A percentile compares a stretch with the other conserved stretches of the same genome.
These are phyloP conservation scores for Chalaropsis thielavioides DNA, from an alignment of 2,329 filamentous ascomycete species.

Conservation along the genomic window DNA sequence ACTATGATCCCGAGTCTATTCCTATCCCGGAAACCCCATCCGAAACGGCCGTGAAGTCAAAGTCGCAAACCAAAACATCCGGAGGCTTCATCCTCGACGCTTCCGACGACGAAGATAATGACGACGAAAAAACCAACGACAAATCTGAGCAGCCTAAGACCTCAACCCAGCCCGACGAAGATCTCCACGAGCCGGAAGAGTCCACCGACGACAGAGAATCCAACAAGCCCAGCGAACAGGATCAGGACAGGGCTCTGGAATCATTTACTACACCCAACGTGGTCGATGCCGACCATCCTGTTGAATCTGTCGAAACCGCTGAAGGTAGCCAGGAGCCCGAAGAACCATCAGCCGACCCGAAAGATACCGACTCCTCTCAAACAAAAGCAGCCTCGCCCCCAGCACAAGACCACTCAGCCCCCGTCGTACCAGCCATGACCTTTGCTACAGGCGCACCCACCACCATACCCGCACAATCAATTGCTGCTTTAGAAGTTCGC, in stretches of 20 bases:
- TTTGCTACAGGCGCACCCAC: slow-evolving; percentile 1
- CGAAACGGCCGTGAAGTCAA: slow-evolving; percentile 21
- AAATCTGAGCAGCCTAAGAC: not conserved
- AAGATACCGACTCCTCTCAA: not conserved
- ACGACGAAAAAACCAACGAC: slow-evolving; percentile 21
- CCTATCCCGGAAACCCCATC: slow-evolving; percentile 29
- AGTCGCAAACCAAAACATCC: slow-evolving; percentile 42
- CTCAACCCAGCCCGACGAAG: not conserved
- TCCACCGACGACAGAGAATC: not conserved
- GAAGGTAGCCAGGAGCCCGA: slow-evolving; percentile 7
- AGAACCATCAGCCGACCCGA: not conserved
- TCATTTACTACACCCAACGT: not conserved
- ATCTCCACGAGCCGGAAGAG: slow-evolving; percentile 10
- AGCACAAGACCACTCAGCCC: not conserved
- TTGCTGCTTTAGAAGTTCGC: slow-evolving; percentile 74
- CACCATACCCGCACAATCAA: slow-evolving; percentile 26
- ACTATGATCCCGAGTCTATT: slow-evolving; percentile 45
- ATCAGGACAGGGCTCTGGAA: not conserved
- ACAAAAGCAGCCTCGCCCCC: not conserved
- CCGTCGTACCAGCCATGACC: slow-evolving; percentile 3
- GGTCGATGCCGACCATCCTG: not conserved
- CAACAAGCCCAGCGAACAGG: not conserved
- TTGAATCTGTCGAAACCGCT: not conserved
- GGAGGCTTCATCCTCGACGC: slow-evolving; percentile 47
- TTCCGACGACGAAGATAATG: slow-evolving; percentile 42